Percentiles rank a stretch among this genome's conserved stretches.
Conservation (phyloP, 139 green algal genomes). For the Picochlorum sp. region DNA sequence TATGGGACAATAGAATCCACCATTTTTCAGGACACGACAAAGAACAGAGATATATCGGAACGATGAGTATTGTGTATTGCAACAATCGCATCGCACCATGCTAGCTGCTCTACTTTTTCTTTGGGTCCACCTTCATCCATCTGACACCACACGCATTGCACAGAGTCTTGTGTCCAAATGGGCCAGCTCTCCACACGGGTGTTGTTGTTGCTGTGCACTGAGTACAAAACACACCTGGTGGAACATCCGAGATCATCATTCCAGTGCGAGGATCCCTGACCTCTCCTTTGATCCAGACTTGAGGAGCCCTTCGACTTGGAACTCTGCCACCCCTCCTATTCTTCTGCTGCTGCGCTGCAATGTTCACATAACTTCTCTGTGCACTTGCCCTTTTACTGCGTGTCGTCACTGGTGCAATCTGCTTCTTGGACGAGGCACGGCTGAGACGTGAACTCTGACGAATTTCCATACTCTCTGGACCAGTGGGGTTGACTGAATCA, state of each 20-base stretch:
- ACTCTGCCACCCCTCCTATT: neutral
- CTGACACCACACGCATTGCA: slow-evolving; percentile 78
- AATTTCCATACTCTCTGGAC: too few relatives aligned
- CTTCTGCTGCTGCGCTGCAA: neutral
- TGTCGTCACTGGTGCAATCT: neutral
- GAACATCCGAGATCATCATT: slow-evolving; percentile 5
- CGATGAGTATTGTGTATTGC: neutral
- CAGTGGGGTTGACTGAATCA: neutral
- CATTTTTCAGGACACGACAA: too few relatives aligned
- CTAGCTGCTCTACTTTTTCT: neutral
- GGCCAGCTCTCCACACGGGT: slow-evolving; percentile 65
- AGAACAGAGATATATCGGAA: too few relatives aligned
- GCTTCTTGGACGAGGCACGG: too few relatives aligned
- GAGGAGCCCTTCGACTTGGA: neutral
- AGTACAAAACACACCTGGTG: slow-evolving; percentile 26
- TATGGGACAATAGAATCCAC: too few relatives aligned
- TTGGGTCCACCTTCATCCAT: slow-evolving; percentile 27
- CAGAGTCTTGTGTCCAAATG: slow-evolving; percentile 63
- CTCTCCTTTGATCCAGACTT: slow-evolving; percentile 21
- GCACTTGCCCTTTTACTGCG: neutral
- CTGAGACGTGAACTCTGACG: too few relatives aligned
- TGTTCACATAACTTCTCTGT: neutral
- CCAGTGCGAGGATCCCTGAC: slow-evolving; percentile 24
- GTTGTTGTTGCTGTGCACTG: slow-evolving; percentile 21
- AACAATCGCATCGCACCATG: neutral